Evolutionary conservation across 2,329 filamentous ascomycete species (phyloP).

Genomic region (Colletotrichum gigasporum): DNA sequence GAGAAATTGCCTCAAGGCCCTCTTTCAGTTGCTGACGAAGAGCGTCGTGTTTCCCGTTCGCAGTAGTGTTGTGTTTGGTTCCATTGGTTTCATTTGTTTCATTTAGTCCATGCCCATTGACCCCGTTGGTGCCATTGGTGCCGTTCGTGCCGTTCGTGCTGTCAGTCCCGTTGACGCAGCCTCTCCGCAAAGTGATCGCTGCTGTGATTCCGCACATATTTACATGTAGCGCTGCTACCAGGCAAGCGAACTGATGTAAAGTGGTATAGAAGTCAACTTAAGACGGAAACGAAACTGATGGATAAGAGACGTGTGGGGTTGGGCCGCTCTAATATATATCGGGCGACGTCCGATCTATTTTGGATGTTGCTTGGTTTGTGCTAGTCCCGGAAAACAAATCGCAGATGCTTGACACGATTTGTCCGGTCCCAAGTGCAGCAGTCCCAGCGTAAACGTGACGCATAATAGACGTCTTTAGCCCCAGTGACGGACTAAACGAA

Average conservation of each 20-base stretch:
- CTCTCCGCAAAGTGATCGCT: slow-evolving; percentile 16
- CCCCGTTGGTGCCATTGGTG: background rate
- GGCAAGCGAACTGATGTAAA: background rate
- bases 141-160: background rate
- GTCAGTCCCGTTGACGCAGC: background rate
- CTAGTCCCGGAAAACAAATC: no score
- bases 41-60: background rate
- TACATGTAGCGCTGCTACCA: no score
- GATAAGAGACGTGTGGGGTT: no score
- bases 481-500: no score
- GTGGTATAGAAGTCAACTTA: background rate
- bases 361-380: no score
- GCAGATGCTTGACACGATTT: no score
- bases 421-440: no score
- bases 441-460: no score
- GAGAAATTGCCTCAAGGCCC: slow-evolving; percentile 38
- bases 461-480: no score
- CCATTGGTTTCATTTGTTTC: background rate
- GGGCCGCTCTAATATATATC: no score
- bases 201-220: slow-evolving; percentile 30
- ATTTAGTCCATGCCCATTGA: background rate
- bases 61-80: background rate
- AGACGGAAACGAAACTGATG: background rate
- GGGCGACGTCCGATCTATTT: no score
- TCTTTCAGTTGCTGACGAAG: slow-evolving; percentile 33